Base-by-base conservation (phyloP, 2,329 filamentous ascomycete genomes). In the Corinectria fuckeliana region DNA sequence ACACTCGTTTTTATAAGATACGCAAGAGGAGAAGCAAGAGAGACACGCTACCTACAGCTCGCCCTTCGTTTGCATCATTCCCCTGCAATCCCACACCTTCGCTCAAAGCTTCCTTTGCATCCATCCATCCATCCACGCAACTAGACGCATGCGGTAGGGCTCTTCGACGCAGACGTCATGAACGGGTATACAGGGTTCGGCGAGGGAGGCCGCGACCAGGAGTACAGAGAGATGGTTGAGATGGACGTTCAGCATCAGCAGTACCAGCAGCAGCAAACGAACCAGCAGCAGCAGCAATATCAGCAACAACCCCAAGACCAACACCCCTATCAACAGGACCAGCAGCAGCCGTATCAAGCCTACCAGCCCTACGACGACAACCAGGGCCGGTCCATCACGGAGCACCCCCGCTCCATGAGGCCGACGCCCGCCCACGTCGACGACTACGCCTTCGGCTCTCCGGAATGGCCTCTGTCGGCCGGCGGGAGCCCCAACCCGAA, bases 191-290 rank as follows among this genome's bases (percentile, higher is more conserved):
- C 51, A 48, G 68, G 66, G 49, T 58, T 63, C 62, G 61, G 55
- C 34, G 65, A 64, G 44, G 62, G 48, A 52, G 59, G 66, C 18
- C 57, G 57, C 41, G 65, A 68, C 1, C 64, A 64, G 21, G 72
- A 74, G 61, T 70, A 72, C 55, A 68, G 71, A 42, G 75, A 76
- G 58, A 74, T 75, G 72, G 65, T 74, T 55, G 75, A 76, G 45
- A 75, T 76, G 42, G 74, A 76, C 41, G 65, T 67, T 11, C 72
- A 74, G 18, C n/a, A n/a, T n/a, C 68, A 67, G 39, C 64, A 70
- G 36, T 64, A 69, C 13, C 63, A 73, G 16, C 65, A 71, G 13
- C 65, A 70, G 38, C 70, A 71, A 34, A 66, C 70, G 41, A 66
- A 69, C 14, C 64, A 63, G 26, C 61, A 65, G n/a, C 52, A 60